phyloP scores from a whole-genome alignment of 495 filamentous ascomycete species.

The Penicillium tannophilum region DNA sequence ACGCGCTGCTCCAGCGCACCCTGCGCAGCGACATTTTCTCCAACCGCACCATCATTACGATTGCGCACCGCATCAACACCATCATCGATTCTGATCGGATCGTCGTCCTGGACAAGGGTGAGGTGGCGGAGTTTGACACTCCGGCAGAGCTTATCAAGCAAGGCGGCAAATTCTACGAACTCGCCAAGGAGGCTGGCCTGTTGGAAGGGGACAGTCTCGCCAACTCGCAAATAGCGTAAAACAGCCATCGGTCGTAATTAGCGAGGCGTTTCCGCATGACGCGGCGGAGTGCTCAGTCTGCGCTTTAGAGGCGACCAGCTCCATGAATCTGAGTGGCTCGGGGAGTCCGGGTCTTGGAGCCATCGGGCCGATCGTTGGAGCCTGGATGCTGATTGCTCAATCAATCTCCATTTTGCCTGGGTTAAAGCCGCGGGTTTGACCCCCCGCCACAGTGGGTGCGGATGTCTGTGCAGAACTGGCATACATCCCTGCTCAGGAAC shows the following conservation, averaged over 20 bases:
- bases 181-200: slow-evolving; percentile 58
- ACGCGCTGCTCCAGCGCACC: slow-evolving; percentile 72
- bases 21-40: slow-evolving; percentile 65
- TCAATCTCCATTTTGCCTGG: slow-evolving; percentile 21
- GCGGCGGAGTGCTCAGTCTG: slow-evolving; percentile 10
- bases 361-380: slow-evolving; percentile 23
- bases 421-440: slow-evolving; percentile 13
- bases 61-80: slow-evolving; percentile 96
- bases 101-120: slow-evolving; percentile 76
- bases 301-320: slow-evolving; percentile 12
- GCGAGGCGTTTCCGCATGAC: slow-evolving; percentile 15
- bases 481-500: slow-evolving; percentile 18
- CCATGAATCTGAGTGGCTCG: slow-evolving; percentile 27
- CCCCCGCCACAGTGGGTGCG: slow-evolving; percentile 20
- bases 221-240: slow-evolving; percentile 24
- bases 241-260: slow-evolving; percentile 19
- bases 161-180: slow-evolving; percentile 56
- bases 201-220: slow-evolving; percentile 49
- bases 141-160: slow-evolving; percentile 54
- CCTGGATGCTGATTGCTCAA: slow-evolving; percentile 19
- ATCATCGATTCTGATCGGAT: slow-evolving; percentile 93
- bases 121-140: slow-evolving; percentile 62
- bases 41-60: slow-evolving; percentile 95
- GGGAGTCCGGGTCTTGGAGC: slow-evolving; percentile 20
- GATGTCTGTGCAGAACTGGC: slow-evolving; percentile 21